Percentiles rank a stretch among this genome's conserved stretches.
These are phyloP conservation scores for Dendrobium chrysotoxum DNA, from an alignment of 106 monocot species.

Conservation along the genomic window DNA sequence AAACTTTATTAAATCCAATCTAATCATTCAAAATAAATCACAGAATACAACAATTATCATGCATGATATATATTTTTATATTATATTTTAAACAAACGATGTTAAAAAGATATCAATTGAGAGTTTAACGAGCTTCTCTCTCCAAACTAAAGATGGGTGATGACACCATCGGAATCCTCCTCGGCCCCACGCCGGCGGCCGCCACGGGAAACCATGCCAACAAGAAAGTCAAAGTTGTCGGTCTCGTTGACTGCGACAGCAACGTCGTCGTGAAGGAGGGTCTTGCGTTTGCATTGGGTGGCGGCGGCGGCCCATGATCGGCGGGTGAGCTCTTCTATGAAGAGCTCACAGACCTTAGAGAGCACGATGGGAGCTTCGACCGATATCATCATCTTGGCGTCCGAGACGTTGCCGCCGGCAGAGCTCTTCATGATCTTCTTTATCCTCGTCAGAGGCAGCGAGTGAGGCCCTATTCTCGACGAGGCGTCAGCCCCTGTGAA, in stretches of 20 bases:
- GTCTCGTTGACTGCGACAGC: slow-evolving; percentile 17
- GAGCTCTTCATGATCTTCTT: slow-evolving; percentile 37
- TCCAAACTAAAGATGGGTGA: not conserved
- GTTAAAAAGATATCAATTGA: too few relatives aligned
- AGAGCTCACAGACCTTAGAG: slow-evolving; percentile 36
- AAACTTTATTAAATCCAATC: too few relatives aligned
- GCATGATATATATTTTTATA: too few relatives aligned
- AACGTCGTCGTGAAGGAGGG: slow-evolving; percentile 30
- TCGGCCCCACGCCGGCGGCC: not conserved
- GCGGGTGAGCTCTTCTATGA: slow-evolving; percentile 31
- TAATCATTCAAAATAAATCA: too few relatives aligned
- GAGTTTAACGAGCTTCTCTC: too few relatives aligned
- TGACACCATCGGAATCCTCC: slow-evolving; percentile 7
- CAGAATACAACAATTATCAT: too few relatives aligned
- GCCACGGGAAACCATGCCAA: slow-evolving; percentile 16
- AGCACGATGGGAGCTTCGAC: slow-evolving; percentile 37
- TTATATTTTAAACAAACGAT: too few relatives aligned
- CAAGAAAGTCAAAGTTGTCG: slow-evolving; percentile 32
- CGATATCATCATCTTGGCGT: slow-evolving; percentile 25
- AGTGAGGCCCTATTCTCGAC: slow-evolving; percentile 19
- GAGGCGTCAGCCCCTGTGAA: slow-evolving; percentile 13
- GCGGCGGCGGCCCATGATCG: slow-evolving; percentile 26
- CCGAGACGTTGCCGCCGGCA: slow-evolving; percentile 7
- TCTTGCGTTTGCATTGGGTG: slow-evolving; percentile 27
- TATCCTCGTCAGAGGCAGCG: slow-evolving; percentile 34